Percentiles rank a stretch among this genome's conserved stretches.
phyloP scores from a whole-genome alignment of 106 monocot species.

The Phalaenopsis aphrodite region DNA sequence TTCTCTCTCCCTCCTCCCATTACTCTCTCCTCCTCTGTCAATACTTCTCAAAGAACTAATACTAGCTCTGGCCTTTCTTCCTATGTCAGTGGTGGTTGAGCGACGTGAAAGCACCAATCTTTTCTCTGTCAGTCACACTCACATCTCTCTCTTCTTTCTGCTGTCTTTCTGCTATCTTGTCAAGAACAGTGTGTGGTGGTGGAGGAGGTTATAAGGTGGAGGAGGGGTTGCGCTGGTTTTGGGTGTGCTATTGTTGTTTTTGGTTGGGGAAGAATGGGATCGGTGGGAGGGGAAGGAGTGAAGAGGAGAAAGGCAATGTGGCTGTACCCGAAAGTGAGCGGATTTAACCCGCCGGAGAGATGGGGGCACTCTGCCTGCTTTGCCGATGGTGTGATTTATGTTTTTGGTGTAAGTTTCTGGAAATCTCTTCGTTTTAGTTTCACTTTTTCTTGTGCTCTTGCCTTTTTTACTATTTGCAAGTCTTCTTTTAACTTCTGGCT shows the following conservation, averaged over 20 bases:
- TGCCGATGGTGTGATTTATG: conserved; percentile 57
- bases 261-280: conserved; percentile 30
- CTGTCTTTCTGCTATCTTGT: conserved; percentile 4
- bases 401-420: conserved; percentile 67
- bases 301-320: conserved; percentile 90
- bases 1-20: too few species aligned
- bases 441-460: background rate
- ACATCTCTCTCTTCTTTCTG: conserved; percentile 2
- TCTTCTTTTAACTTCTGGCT: background rate
- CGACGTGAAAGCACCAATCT: conserved; percentile 65
- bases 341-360: conserved; percentile 87
- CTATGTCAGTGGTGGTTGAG: conserved; percentile 38
- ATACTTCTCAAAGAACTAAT: background rate
- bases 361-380: conserved; percentile 96
- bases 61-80: background rate
- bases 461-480: background rate
- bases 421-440: too few species aligned
- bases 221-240: background rate
- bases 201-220: background rate
- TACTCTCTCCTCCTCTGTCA: background rate
- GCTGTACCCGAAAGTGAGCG: conserved; percentile 76
- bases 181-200: background rate
- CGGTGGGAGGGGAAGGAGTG: conserved; percentile 32
- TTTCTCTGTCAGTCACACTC: conserved; percentile 36
- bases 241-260: background rate